Conservation (phyloP, 2,329 filamentous ascomycete genomes). For the Tolypocladium tundrense region DNA sequence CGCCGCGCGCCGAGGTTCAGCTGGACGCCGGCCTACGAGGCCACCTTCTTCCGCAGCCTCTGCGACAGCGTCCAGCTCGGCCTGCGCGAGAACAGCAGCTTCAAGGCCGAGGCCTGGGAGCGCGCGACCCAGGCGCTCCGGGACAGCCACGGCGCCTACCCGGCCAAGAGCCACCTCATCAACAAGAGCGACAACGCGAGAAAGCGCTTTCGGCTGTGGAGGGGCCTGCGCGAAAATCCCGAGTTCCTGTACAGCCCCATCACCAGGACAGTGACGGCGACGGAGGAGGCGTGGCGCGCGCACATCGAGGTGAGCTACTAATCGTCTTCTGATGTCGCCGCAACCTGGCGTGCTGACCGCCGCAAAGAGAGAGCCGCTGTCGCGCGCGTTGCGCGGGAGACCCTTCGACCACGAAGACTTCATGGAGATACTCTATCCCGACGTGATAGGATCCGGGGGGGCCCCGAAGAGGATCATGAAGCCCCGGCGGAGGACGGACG, state of each 20-base stretch:
- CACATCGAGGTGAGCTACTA: conserved; percentile 42
- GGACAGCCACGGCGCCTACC: conserved; percentile 44
- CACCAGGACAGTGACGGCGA: conserved; percentile 41
- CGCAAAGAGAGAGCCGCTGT: conserved; percentile 44
- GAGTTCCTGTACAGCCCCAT: conserved; percentile 44
- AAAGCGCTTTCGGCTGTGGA: conserved; percentile 53
- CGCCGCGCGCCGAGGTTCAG: conserved; percentile 43
- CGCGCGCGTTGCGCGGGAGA: conserved; percentile 44
- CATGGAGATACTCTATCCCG: conserved; percentile 50
- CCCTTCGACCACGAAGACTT: conserved; percentile 51
- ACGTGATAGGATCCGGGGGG: conserved; percentile 49
- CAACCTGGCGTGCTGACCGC: conserved; percentile 7
- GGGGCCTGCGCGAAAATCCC: conserved; percentile 45
- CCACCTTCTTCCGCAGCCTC: conserved; percentile 50
- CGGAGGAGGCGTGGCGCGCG: conserved; percentile 45
- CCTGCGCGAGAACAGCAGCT: conserved; percentile 47
- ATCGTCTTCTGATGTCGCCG: not conserved
- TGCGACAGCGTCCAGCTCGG: conserved; percentile 49
- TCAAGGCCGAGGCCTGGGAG: conserved; percentile 52
- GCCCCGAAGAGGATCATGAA: conserved; percentile 50
- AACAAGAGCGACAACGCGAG: conserved; percentile 55
- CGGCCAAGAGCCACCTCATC: conserved; percentile 51
- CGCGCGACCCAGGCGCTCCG: conserved; percentile 43
- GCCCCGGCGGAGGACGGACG: conserved; percentile 38
- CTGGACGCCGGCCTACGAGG: conserved; percentile 49